Evolutionary conservation across 225 moss, liverwort and hornwort species (phyloP), one percentile per base, ranked within the genome.

Genomic region (Bryoerythrophyllum caledonicum): DNA sequence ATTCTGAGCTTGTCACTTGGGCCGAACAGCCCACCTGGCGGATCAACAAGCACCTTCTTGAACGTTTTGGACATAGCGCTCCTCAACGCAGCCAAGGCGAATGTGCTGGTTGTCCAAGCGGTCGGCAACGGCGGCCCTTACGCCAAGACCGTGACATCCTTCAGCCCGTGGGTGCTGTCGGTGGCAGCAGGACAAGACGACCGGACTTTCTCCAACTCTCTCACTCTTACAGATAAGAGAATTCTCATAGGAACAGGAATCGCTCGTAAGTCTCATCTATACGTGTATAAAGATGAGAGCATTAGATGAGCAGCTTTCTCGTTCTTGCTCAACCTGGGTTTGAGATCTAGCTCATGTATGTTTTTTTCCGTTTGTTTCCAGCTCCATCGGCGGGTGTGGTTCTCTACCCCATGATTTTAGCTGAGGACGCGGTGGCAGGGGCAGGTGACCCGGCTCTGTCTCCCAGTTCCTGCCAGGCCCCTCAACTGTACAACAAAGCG

Each of bases 51-150:
- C 62, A 89, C 86, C 8, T 92, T 89, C 63, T 66, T 94, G 57
- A 92, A 92, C 64, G 76, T 94, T 46, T 85, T 94, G 57, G 94
- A 94, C 65, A 77, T 90, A 53, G 94, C 94, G 23, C 87, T 92
- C 14, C 85, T 94, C 17, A 92, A 84, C 46, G 94, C 94, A 62
- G 86, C 85, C 27, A 89, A 84, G 80, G 84, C 94, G 13, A 92
- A 90, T n/a, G 92, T 94, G 64, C 64, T 90, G 25, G 94, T 94
- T 12, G 73, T 92, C 6, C 94, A 94, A 84, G 94, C 94, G 43
- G 87, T 78, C 27, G 94, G 94, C 16, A 86, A 86, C 26, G 86
- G 81, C 12, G 86, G 86, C 35, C 86, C 86, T 0, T 86, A 86
- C 6, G 82, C 86, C 34, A 82, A 82, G 74, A 86, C 86, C 1